Evolutionary conservation across 208 protist species (phyloP).

Genomic region (Trypanosomatidae sp.): DNA sequence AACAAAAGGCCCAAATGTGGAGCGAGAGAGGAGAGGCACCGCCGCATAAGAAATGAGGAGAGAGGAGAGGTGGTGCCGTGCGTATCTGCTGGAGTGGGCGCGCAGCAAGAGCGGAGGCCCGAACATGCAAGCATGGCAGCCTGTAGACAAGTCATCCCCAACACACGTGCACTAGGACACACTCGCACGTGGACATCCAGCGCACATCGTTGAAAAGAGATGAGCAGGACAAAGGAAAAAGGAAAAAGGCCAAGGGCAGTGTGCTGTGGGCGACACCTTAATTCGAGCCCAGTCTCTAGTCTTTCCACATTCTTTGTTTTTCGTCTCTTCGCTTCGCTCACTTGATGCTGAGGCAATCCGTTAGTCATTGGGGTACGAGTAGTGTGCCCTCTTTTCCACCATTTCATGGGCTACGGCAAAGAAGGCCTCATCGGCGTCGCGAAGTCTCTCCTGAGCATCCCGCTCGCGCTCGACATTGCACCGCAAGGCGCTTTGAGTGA

Average conservation of each 20-base stretch:
- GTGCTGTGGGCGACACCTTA: not conserved
- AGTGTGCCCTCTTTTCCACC: slow-evolving; percentile 50
- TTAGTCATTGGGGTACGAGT: slow-evolving; percentile 54
- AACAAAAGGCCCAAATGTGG: not conserved
- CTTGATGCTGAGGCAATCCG: not conserved
- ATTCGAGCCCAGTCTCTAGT: not conserved
- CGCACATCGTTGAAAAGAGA: not conserved
- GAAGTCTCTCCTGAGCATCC: slow-evolving; percentile 25
- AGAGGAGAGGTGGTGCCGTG: not conserved
- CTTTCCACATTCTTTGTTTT: not conserved
- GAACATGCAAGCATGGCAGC: not conserved
- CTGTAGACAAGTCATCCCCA: not conserved
- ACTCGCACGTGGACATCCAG: not conserved
- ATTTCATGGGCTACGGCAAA: slow-evolving; percentile 66
- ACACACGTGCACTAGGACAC: not conserved
- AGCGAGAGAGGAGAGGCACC: not conserved
- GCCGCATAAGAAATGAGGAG: not conserved
- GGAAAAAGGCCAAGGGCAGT: not conserved
- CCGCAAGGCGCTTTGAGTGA: slow-evolving; percentile 37
- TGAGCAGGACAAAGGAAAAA: not conserved
- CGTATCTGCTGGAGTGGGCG: not conserved
- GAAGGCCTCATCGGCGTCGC: slow-evolving; percentile 52
- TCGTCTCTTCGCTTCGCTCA: not conserved
- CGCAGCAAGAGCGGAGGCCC: not conserved
- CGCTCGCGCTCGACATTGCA: slow-evolving; percentile 24